Evolutionary conservation across 2,329 filamentous ascomycete genomes (phyloP), one percentile per base, ranked within the genome.

Genomic region (Colletotrichum karsti): DNA sequence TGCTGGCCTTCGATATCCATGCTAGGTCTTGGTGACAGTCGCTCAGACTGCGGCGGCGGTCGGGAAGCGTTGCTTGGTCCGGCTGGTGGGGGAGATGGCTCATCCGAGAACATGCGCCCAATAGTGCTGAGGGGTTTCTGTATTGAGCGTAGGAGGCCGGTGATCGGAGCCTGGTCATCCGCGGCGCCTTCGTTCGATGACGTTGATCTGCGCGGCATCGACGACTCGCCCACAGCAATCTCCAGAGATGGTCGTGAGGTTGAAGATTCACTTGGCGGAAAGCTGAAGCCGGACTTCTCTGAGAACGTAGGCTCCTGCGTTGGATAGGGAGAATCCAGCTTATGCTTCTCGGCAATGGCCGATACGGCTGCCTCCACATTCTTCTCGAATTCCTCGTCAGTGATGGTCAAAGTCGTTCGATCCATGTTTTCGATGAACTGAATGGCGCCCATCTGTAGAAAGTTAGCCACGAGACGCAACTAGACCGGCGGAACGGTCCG

Each of bases 401-500:
- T 92, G 57, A 99, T 96, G 1, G 96, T 98, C 7, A 99, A 83
- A 26, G 92, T 95, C 2, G 96, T 98, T 48, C 95, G 91, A 79
- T 99, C 96, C 80, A 99, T 91, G 68, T 93, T 97, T 82, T 99
- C 96, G 73, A 99, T 93, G 78, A 99, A 99, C 74, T 97, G 94
- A 55, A 99, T 92, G 41, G 94, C 96, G 59, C 96, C 96, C 91
- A 95, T 93, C 87, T 68, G 72, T 78, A 35, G 12, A 9, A 4
- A 1, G 39, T 71, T 10, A 70, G 69, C n/a, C 15, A 42, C 5
- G 6, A 39, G 9, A 5, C 2, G 9, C 41, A 10, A 20, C 70
- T 5, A 5, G 3, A 10, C 4, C 3, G 12, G 10, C 2, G 1
- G 6, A 26, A 26, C 7, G 7, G 12, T 51, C 76, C 87, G 75